These are phyloP conservation scores for Mrakiaceae sp. DNA, from an alignment of 1,284 basidiomycete genomes.

Conservation along the genomic window DNA sequence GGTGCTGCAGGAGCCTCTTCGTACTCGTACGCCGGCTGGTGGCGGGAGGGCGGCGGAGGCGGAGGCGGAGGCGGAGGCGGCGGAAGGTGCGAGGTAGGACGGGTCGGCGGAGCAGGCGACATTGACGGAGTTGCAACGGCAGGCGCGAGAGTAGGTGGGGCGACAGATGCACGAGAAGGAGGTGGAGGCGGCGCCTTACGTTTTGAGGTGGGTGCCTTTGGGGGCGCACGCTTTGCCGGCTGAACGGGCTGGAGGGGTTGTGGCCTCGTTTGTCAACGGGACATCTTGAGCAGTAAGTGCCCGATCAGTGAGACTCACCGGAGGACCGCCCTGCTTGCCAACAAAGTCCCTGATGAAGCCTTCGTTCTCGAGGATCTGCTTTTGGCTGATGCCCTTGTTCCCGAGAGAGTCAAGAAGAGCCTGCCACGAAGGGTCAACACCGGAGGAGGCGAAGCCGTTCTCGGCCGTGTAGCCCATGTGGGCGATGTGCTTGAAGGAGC, in stretches of 20 bases:
- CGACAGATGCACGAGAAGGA: constrained; percentile 36
- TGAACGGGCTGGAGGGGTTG: constrained; percentile 20
- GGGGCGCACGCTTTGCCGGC: constrained; percentile 29
- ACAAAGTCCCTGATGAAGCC: constrained; percentile 84
- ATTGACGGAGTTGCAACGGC: constrained; percentile 23
- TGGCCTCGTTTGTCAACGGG: not conserved
- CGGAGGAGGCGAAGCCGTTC: constrained; percentile 70
- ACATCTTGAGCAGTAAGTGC: not conserved
- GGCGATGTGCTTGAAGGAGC: constrained; percentile 79
- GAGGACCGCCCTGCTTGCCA: constrained; percentile 43
- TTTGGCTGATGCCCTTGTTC: constrained; percentile 49
- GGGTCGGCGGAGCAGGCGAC: constrained; percentile 29
- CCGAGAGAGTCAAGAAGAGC: constrained; percentile 62
- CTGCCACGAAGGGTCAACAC: constrained; percentile 90
- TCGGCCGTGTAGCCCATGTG: constrained; percentile 91
- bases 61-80: constrained; percentile 25
- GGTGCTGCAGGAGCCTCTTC: constrained; percentile 19
- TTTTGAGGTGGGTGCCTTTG: constrained; percentile 32
- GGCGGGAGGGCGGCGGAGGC: constrained; percentile 20
- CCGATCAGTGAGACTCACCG: not conserved
- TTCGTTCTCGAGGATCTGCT: constrained; percentile 61
- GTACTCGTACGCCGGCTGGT: constrained; percentile 18
- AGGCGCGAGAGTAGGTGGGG: constrained; percentile 28
- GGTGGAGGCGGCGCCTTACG: constrained; percentile 34
- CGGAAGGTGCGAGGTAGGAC: constrained; percentile 33